Evolutionary conservation across 495 filamentous ascomycete genomes (phyloP).

Genomic region (Sporormia fimetaria): DNA sequence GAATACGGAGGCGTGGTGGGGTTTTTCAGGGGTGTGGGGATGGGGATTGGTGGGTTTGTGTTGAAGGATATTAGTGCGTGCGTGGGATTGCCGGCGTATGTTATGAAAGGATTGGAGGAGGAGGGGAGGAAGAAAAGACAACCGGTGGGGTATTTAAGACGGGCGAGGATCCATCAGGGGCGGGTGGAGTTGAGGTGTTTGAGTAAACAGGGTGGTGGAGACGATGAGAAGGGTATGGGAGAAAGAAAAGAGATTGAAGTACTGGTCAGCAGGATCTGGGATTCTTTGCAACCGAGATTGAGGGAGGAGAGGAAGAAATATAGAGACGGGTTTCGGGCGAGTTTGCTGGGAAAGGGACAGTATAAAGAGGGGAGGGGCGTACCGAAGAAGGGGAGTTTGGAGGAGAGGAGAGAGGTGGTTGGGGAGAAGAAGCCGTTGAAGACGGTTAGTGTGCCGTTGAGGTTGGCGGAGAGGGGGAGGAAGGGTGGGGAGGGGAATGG

Average conservation of each 20-base stretch:
- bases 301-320: constrained; percentile 1
- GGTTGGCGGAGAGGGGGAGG: not conserved
- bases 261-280: not conserved
- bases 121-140: constrained; percentile 25
- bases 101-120: constrained; percentile 51
- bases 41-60: constrained; percentile 62
- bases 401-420: too few species aligned
- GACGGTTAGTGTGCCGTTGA: not conserved
- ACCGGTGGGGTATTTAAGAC: constrained; percentile 22
- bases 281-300: not conserved
- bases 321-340: not conserved
- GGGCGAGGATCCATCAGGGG: constrained; percentile 27
- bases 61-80: constrained; percentile 58
- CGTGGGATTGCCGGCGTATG: constrained; percentile 51
- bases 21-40: constrained; percentile 55
- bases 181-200: constrained; percentile 15
- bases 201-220: not conserved
- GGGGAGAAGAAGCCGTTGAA: not conserved
- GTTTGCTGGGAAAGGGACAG: not conserved
- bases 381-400: not conserved
- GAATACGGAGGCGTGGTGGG: constrained; percentile 49
- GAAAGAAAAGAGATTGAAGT: not conserved
- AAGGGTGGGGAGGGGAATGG: not conserved
- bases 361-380: not conserved
- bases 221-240: not conserved